phyloP scores from a whole-genome alignment of 2,329 filamentous ascomycete genomes.

The Epichloe sylvatica region DNA sequence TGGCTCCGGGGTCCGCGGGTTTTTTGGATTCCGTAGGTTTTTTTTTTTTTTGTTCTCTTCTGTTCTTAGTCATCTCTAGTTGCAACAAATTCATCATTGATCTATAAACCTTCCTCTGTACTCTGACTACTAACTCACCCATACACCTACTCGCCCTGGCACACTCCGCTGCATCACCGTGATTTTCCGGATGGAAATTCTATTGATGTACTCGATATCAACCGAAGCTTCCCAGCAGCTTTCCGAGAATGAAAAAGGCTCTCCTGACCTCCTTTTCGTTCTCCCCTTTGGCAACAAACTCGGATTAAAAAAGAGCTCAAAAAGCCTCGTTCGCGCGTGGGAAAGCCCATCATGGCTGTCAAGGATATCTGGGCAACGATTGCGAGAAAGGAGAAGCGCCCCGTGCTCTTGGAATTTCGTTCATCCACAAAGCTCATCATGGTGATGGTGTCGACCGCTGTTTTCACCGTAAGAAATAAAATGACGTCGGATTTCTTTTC shows the following conservation, averaged over 20 bases:
- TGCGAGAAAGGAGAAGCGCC: constrained; percentile 11
- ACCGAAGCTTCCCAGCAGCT: background rate
- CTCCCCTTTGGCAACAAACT: background rate
- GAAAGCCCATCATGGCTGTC: constrained; percentile 8
- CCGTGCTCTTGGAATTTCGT: constrained; percentile 16
- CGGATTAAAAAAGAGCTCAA: background rate
- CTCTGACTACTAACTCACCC: too few relatives aligned
- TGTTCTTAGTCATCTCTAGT: background rate
- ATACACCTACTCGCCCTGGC: background rate
- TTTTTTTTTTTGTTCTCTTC: too few relatives aligned
- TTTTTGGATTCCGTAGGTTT: too few relatives aligned
- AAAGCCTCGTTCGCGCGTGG: constrained; percentile 4
- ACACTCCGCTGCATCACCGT: background rate
- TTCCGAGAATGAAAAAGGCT: background rate
- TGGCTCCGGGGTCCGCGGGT: background rate
- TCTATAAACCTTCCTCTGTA: background rate
- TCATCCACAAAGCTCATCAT: constrained; percentile 21
- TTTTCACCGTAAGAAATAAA: constrained; percentile 17
- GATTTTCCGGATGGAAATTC: background rate
- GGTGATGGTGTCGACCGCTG: constrained; percentile 19
- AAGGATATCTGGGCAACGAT: constrained; percentile 6
- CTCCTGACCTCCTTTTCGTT: background rate
- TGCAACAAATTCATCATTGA: background rate
- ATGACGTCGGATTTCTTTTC: background rate
- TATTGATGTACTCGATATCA: background rate